A percentile compares a stretch with the other conserved stretches of the same genome.
Conservation (phyloP, 1,284 basidiomycete species). For the Tilletiaria anomala region DNA sequence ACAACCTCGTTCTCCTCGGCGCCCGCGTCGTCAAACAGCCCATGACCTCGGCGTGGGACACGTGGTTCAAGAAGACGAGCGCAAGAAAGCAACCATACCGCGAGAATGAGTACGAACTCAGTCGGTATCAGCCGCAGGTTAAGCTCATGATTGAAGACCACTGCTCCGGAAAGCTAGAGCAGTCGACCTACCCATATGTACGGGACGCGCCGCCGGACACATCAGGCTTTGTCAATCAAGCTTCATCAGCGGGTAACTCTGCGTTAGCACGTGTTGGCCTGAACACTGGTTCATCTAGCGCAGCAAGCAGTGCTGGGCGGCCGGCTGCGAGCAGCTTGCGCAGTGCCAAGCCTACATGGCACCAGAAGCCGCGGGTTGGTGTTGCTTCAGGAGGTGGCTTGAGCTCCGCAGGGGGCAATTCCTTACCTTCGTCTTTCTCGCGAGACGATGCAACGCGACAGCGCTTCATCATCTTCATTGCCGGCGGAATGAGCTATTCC, state of each 20-base stretch:
- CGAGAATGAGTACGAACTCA: conserved; percentile 85
- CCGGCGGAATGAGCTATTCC: conserved; percentile 90
- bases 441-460: conserved; percentile 54
- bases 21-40: conserved; percentile 60
- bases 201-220: too few species aligned
- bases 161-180: conserved; percentile 61
- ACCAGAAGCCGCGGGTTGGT: neutral
- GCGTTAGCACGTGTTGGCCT: neutral
- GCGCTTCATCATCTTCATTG: conserved; percentile 77
- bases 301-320: neutral
- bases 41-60: conserved; percentile 10
- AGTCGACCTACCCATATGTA: conserved; percentile 71
- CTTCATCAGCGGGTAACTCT: neutral
- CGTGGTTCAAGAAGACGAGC: conserved; percentile 46
- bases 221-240: too few species aligned
- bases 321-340: conserved; percentile 17
- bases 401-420: neutral
- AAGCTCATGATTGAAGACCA: conserved; percentile 83
- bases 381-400: neutral
- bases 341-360: conserved; percentile 28
- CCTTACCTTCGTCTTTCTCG: too few species aligned
- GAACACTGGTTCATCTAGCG: neutral
- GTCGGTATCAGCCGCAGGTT: conserved; percentile 76
- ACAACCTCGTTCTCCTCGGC: conserved; percentile 71
- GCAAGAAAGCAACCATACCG: conserved; percentile 50